Evolutionary conservation across 1,284 basidiomycete species (phyloP).

Genomic region (Cryptococcus maquisensis): DNA sequence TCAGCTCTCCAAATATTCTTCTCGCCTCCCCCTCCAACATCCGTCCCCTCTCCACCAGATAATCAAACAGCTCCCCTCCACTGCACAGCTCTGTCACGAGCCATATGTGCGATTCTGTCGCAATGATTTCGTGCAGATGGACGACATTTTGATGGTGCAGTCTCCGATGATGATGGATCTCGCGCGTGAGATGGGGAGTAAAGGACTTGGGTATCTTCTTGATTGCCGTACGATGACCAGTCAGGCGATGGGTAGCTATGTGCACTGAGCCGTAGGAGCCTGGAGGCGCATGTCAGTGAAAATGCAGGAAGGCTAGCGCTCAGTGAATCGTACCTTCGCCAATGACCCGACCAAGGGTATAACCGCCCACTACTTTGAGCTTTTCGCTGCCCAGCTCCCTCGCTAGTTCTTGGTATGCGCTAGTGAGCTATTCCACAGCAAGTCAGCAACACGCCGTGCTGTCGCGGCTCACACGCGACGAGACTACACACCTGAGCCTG

Average conservation of each 20-base stretch:
- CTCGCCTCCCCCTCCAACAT: constrained; percentile 76
- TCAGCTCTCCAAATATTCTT: constrained; percentile 87
- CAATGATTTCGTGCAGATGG: constrained; percentile 95
- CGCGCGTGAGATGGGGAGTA: constrained; percentile 84
- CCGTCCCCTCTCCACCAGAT: constrained; percentile 89
- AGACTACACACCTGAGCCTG: constrained; percentile 30
- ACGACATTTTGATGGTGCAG: constrained; percentile 93
- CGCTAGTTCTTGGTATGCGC: constrained; percentile 93
- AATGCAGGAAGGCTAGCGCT: not conserved
- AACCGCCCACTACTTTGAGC: constrained; percentile 88
- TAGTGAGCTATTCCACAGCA: constrained; percentile 62
- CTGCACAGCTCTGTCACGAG: constrained; percentile 95
- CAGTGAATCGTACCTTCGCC: constrained; percentile 71
- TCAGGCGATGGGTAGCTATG: constrained; percentile 85
- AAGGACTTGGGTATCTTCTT: constrained; percentile 95
- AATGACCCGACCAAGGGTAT: constrained; percentile 90
- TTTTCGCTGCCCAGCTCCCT: constrained; percentile 86
- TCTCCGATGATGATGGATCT: constrained; percentile 96
- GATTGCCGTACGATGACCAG: constrained; percentile 84
- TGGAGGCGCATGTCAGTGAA: constrained; percentile 41
- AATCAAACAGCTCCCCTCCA: constrained; percentile 96
- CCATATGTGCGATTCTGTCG: constrained; percentile 92
- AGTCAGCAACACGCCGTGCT: not conserved
- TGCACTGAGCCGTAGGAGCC: constrained; percentile 91
- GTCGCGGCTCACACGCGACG: not conserved